Conservation (phyloP, 2,329 filamentous ascomycete species). For the Sporothrix curviconia region DNA sequence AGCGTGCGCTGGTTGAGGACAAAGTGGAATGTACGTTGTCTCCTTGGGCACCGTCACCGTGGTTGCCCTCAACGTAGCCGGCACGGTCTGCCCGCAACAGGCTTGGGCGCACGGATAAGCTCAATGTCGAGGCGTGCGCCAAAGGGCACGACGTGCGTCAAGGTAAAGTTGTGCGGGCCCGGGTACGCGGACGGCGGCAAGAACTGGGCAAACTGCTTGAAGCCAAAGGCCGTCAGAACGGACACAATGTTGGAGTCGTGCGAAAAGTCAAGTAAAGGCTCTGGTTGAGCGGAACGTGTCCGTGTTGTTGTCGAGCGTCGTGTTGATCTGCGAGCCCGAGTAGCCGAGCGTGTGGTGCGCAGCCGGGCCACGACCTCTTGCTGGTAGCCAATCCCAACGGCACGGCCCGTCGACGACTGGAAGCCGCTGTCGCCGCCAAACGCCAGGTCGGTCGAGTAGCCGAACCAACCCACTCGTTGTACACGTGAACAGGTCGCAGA, state of each 20-base stretch:
- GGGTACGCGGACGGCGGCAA: constrained; percentile 51
- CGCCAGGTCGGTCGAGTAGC: constrained; percentile 61
- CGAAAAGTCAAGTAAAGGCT: constrained; percentile 67
- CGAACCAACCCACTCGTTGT: constrained; percentile 68
- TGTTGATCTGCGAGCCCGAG: constrained; percentile 56
- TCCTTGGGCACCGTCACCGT: constrained; percentile 37
- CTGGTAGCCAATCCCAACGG: constrained; percentile 67
- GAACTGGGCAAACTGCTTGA: constrained; percentile 59
- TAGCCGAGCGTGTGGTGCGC: constrained; percentile 55
- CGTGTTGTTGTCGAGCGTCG: constrained; percentile 61
- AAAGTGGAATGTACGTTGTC: constrained; percentile 68
- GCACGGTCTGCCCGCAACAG: constrained; percentile 50
- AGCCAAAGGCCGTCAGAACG: constrained; percentile 64
- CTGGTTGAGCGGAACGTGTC: constrained; percentile 66
- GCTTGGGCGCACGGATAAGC: constrained; percentile 60
- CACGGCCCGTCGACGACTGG: constrained; percentile 59
- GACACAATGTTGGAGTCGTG: constrained; percentile 70
- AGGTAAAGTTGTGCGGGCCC: constrained; percentile 54
- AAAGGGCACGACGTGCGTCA: constrained; percentile 64
- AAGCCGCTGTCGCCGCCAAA: constrained; percentile 59
- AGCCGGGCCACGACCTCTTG: constrained; percentile 67
- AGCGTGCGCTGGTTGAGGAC: constrained; percentile 68
- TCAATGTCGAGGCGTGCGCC: constrained; percentile 68
- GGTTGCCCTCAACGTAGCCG: constrained; percentile 44
- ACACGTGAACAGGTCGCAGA: constrained; percentile 70